phyloP scores from a whole-genome alignment of 2,329 filamentous ascomycete genomes.

The Fusarium avenaceum region DNA sequence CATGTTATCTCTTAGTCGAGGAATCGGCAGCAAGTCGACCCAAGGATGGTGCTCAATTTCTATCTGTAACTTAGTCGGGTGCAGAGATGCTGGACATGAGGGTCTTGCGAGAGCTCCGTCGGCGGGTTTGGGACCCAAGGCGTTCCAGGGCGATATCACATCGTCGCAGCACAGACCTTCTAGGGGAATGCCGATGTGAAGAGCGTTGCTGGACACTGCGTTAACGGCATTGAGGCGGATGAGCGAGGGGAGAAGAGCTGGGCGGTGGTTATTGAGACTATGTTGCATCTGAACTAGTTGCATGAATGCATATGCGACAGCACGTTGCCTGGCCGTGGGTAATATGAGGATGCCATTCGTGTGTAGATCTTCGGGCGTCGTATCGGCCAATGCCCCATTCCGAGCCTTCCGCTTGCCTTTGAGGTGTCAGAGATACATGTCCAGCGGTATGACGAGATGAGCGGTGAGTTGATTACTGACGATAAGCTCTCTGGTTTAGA shows the following conservation, averaged over 20 bases:
- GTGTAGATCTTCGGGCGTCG: neutral
- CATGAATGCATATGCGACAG: constrained; percentile 38
- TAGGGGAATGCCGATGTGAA: constrained; percentile 25
- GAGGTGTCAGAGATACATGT: constrained; percentile 11
- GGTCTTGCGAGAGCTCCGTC: neutral
- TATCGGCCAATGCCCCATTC: constrained; percentile 3
- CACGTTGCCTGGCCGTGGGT: constrained; percentile 18
- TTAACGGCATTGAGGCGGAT: constrained; percentile 46
- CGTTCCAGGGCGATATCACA: constrained; percentile 41
- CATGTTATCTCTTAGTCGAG: constrained; percentile 43
- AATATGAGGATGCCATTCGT: constrained; percentile 21
- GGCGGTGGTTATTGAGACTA: constrained; percentile 29
- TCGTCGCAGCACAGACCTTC: constrained; percentile 40
- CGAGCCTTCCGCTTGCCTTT: constrained; percentile 39
- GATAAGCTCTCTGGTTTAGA: constrained; percentile 44
- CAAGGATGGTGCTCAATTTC: constrained; percentile 42
- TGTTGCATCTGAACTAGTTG: constrained; percentile 40
- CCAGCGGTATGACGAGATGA: neutral
- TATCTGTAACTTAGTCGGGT: constrained; percentile 36
- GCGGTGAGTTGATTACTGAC: constrained; percentile 30
- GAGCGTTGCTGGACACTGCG: constrained; percentile 39
- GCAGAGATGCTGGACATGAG: constrained; percentile 27
- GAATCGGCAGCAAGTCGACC: constrained; percentile 43
- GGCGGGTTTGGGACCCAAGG: neutral
- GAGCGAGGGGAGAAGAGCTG: constrained; percentile 31